Conservation (phyloP, 2,329 filamentous ascomycete species). For the Pseudogymnoascus sp. region DNA sequence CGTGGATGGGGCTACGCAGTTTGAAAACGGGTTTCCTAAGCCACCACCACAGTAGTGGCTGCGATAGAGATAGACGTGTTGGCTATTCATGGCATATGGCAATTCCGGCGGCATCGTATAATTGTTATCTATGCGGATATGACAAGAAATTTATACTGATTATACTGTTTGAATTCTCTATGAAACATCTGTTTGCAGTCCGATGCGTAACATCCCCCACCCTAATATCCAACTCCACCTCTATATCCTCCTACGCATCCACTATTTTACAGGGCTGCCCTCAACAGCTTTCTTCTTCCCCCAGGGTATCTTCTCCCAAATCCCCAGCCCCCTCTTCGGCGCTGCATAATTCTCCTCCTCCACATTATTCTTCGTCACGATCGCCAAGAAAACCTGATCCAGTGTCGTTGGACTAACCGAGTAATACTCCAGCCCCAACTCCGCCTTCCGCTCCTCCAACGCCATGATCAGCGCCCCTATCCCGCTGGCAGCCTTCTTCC, state of each 20-base stretch:
- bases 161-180: not conserved
- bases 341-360: slow-evolving; percentile 59
- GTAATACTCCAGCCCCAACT: slow-evolving; percentile 74
- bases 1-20: not conserved
- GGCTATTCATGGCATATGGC: not conserved
- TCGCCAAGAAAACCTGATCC: slow-evolving; percentile 83
- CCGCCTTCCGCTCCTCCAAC: slow-evolving; percentile 63
- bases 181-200: not conserved
- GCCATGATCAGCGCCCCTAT: slow-evolving; percentile 65
- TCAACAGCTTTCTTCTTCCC: not conserved
- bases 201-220: not conserved
- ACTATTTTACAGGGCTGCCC: not conserved
- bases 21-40: not conserved
- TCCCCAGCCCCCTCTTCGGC: not conserved
- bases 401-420: slow-evolving; percentile 80
- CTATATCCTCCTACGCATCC: not conserved
- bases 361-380: slow-evolving; percentile 74
- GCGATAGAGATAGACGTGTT: not conserved
- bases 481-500: slow-evolving; percentile 17
- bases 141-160: not conserved
- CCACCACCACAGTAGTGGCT: not conserved
- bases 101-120: not conserved
- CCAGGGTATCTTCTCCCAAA: not conserved
- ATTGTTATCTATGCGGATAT: not conserved
- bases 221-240: not conserved